Evolutionary conservation across 441 rosid species (phyloP).

Genomic region (Aleurites moluccanus): DNA sequence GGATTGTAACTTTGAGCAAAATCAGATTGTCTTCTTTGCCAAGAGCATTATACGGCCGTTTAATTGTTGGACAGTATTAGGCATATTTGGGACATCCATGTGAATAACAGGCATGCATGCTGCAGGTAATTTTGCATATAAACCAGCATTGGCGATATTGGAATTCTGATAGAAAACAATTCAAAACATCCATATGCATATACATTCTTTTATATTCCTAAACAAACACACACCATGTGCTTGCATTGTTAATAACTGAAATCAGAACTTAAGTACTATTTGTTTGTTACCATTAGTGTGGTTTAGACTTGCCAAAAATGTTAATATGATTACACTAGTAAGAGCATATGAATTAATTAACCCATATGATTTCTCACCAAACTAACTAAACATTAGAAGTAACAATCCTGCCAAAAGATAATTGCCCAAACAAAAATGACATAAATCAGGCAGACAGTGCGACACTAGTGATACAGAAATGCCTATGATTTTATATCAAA

Average conservation of each 20-base stretch:
- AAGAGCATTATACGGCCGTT: background rate
- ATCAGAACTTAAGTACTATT: background rate
- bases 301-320: background rate
- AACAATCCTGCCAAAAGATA: background rate
- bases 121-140: background rate
- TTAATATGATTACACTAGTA: background rate
- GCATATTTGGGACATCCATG: background rate
- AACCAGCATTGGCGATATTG: background rate
- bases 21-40: background rate
- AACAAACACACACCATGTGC: background rate
- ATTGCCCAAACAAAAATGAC: background rate
- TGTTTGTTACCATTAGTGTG: background rate
- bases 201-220: background rate
- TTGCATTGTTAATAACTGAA: conserved; percentile 7
- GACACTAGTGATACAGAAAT: background rate
- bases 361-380: conserved; percentile 5
- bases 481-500: background rate
- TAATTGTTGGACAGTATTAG: background rate
- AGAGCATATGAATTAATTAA: background rate
- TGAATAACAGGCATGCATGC: background rate
- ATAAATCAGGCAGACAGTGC: background rate
- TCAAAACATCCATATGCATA: background rate
- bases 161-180: background rate
- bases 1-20: background rate
- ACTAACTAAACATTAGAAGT: background rate